phyloP scores from a whole-genome alignment of 352 stramenopile genomes.

The Aphanomyces astaci region DNA sequence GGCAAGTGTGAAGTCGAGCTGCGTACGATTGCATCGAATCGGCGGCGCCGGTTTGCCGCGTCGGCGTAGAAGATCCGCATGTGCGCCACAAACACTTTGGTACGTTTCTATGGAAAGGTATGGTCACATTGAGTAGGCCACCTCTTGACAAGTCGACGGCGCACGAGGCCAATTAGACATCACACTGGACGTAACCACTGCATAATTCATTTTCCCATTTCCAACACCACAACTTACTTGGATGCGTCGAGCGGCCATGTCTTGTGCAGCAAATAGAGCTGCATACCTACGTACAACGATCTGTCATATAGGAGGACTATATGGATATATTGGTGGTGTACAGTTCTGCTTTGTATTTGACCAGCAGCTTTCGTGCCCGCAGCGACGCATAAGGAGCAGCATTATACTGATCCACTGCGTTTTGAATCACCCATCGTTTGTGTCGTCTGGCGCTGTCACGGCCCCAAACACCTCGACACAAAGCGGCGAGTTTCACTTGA shows the following conservation, averaged over 20 bases:
- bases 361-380: constrained; percentile 34
- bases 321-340: not conserved
- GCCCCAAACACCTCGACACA: constrained; percentile 54
- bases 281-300: constrained; percentile 42
- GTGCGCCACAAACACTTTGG: not conserved
- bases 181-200: too few relatives aligned
- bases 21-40: constrained; percentile 40
- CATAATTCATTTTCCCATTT: too few relatives aligned
- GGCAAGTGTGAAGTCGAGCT: not conserved
- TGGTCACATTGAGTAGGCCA: too few relatives aligned
- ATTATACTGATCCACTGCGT: constrained; percentile 30
- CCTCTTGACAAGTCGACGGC: too few relatives aligned
- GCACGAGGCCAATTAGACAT: too few relatives aligned
- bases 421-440: constrained; percentile 25
- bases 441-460: constrained; percentile 27
- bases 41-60: constrained; percentile 25
- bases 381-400: constrained; percentile 36
- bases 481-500: constrained; percentile 54
- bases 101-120: not conserved
- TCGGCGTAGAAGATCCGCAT: not conserved
- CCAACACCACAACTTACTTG: constrained; percentile 24
- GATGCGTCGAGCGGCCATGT: constrained; percentile 41
- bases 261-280: constrained; percentile 50
- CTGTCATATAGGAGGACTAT: too few relatives aligned
- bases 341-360: constrained; percentile 25